Conservation (phyloP, 768 basidiomycete species). For the Lanmaoa pseudosensibilis region DNA sequence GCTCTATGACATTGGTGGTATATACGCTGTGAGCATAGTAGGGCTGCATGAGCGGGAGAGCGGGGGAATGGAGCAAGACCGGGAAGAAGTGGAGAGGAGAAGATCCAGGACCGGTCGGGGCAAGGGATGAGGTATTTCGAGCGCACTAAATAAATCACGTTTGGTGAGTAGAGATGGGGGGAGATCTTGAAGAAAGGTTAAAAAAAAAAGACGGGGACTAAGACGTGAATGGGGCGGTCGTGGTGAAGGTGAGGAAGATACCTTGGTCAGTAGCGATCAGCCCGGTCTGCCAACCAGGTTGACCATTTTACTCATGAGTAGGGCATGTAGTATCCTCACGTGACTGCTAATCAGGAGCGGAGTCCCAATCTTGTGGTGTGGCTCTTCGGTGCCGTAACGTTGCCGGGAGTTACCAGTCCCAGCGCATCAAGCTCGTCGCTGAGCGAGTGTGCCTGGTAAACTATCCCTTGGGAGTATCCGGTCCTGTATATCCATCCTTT, state of each 20-base stretch:
- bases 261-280: neutral
- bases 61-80: neutral
- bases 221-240: neutral
- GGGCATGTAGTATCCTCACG: constrained; percentile 4
- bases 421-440: neutral
- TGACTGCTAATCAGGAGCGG: constrained; percentile 2
- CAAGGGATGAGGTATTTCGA: neutral
- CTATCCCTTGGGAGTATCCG: no score
- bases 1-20: constrained; percentile 29
- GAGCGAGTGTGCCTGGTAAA: constrained; percentile 5
- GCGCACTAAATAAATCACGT: constrained; percentile 16
- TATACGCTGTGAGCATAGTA: constrained; percentile 15
- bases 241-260: constrained; percentile 5
- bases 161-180: neutral
- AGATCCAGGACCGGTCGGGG: neutral
- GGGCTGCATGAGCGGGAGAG: constrained; percentile 20
- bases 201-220: neutral
- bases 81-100: neutral
- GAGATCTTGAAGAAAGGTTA: neutral
- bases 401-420: neutral
- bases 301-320: constrained; percentile 5
- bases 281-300: neutral
- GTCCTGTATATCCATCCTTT: neutral
- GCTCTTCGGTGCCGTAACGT: neutral
- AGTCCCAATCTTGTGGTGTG: neutral